phyloP scores from a whole-genome alignment of 1,284 basidiomycete genomes.

The Cerioporus squamosus region DNA sequence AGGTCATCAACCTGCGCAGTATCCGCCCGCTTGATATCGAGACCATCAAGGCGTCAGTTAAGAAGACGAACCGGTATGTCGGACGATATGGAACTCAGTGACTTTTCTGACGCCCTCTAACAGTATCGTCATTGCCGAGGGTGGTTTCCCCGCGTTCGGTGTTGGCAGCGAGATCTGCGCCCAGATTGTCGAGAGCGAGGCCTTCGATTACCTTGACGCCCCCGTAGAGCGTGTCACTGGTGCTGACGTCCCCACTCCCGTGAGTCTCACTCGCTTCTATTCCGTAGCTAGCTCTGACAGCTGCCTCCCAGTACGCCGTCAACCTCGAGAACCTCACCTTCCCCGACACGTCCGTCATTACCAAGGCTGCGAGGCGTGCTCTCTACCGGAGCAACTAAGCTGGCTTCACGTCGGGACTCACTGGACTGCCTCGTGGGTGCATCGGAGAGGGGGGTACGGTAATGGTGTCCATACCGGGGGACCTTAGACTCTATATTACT shows the following conservation, averaged over 20 bases:
- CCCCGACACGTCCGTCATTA: constrained; percentile 87
- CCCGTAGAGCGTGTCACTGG: constrained; percentile 98
- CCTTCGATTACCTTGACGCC: constrained; percentile 97
- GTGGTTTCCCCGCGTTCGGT: constrained; percentile 98
- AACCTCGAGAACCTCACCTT: constrained; percentile 90
- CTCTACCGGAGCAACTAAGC: constrained; percentile 83
- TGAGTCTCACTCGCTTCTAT: constrained; percentile 46
- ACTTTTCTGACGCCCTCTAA: neutral
- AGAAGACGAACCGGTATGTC: constrained; percentile 93
- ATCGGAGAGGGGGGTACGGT: constrained; percentile 23
- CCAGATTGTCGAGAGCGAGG: constrained; percentile 94
- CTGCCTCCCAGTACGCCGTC: constrained; percentile 73
- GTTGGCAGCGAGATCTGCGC: constrained; percentile 98
- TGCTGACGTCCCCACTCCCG: constrained; percentile 95
- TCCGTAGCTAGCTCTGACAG: neutral
- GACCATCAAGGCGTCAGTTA: constrained; percentile 93
- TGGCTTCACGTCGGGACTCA: neutral
- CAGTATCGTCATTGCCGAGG: constrained; percentile 93
- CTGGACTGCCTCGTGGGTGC: constrained; percentile 13
- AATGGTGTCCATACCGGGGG: constrained; percentile 15
- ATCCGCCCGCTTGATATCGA: constrained; percentile 98
- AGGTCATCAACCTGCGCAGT: constrained; percentile 96
- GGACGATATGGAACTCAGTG: neutral
- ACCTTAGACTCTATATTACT: constrained; percentile 32
- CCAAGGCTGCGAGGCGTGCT: constrained; percentile 91